Evolutionary conservation across 352 stramenopile species (phyloP), one percentile per base, ranked within the genome.

Genomic region (Phytophthora palmivora): DNA sequence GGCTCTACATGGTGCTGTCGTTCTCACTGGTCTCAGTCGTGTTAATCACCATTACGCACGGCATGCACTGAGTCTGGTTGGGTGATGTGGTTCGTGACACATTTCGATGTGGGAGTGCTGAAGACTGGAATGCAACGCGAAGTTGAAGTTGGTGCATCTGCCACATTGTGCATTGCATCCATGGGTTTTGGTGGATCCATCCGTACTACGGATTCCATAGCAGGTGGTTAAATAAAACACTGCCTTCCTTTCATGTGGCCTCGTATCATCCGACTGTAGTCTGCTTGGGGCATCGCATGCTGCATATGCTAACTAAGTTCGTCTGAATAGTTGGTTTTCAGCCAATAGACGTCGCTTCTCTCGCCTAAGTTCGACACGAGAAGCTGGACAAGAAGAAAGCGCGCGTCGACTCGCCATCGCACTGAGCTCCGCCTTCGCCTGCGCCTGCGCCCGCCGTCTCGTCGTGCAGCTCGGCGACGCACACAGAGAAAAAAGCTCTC

Each of bases 11-110:
- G 48, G 87, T 84, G 52, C 58, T 94, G 8, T 60, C 32, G 45
- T 79, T 91, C 58, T 87, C 87, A 30, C 53, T 79, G 3, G 37
- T 77, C 14, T 89, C 82, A 14, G 64, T 92, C 24, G 73, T 82
- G 26, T 50, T 95, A 52, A 92, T 95, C 70, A 95, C 87, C 14
- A 70, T 88, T 44, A 80, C 82, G 39, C 82, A 91, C 48, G 67
- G 70, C 18, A 72, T 87, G 51, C 63, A 79, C 44, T 79, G 37
- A 72, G 43, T n/a, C n/a, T n/a, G n/a, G n/a, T n/a, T n/a, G n/a
- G n/a, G n/a, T n/a, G n/a, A n/a, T n/a, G n/a, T n/a, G n/a, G n/a
- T n/a, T n/a, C n/a, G n/a, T n/a, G n/a, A n/a, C n/a, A n/a, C 37
- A 64, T 51, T 58, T 67, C 51, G 44, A 63, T 43, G 52, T 18